phyloP scores from a whole-genome alignment of 768 basidiomycete genomes.

The Boletus rubescentipes region DNA sequence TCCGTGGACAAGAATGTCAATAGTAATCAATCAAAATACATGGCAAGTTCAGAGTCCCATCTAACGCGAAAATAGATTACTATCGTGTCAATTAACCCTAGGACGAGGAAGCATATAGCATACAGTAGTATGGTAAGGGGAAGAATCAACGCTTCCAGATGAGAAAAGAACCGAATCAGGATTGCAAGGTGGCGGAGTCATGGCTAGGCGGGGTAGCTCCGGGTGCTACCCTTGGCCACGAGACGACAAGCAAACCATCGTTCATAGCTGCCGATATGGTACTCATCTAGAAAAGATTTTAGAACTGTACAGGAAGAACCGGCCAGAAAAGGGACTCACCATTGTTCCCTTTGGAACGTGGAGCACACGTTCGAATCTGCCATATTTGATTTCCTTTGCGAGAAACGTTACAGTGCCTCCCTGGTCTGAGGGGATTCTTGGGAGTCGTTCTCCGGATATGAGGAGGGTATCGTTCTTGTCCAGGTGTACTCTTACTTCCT shows the following conservation, averaged over 20 bases:
- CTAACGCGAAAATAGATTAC: background rate
- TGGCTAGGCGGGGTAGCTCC: constrained; percentile 12
- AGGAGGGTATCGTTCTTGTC: constrained; percentile 30
- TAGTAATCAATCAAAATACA: background rate
- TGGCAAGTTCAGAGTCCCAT: background rate
- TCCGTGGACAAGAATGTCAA: background rate
- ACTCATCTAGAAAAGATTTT: constrained; percentile 24
- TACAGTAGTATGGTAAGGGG: constrained; percentile 2
- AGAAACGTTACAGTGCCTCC: constrained; percentile 23
- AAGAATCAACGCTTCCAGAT: background rate
- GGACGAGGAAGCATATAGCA: background rate
- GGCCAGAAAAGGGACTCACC: constrained; percentile 21
- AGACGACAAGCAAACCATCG: constrained; percentile 39
- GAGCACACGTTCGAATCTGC: constrained; percentile 37
- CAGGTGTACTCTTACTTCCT: constrained; percentile 36
- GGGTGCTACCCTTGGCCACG: constrained; percentile 36
- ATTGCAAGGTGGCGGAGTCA: background rate
- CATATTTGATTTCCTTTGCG: constrained; percentile 41
- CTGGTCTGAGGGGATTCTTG: constrained; percentile 17
- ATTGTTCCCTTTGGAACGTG: constrained; percentile 38
- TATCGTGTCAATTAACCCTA: constrained; percentile 13
- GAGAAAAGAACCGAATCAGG: constrained; percentile 2
- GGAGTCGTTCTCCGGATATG: constrained; percentile 35
- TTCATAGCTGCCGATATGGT: constrained; percentile 40
- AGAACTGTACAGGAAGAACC: background rate